Base-by-base conservation (phyloP, 2,329 filamentous ascomycete species). In the Claviceps capensis region DNA sequence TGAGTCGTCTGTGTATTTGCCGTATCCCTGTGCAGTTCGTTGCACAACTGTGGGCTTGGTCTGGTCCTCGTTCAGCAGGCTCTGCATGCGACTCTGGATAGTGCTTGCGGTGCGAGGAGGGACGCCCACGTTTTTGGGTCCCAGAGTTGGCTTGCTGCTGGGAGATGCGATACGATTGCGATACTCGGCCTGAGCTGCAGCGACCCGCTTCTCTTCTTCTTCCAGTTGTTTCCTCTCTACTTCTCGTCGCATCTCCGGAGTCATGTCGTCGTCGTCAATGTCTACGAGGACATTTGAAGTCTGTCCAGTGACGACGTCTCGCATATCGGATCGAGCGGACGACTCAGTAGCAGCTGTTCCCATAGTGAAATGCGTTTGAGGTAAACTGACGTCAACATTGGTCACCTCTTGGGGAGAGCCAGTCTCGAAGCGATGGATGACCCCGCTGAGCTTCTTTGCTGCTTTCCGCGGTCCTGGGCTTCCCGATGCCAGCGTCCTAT, bases 31-130 rank as follows among this genome's bases (percentile, higher is more conserved):
- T 1, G 90, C 90, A 0, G 88, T 95, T 48, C 74, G 69, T 58
- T 83, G 81, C 30, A 79, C 77, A 14, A 71, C 69, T 1, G 76
- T 64, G 1, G 74, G 69, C 57, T 75, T 81, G 59, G 75, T 81
- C 59, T 81, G 80, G 42, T 85, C 88, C 61, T 96, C 90, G 55
- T 83, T 83, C 16, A 98, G 72, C 48, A 97, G 73, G 48, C 81
- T 88, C 69, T 94, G 87, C 51, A 98, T 88, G 57, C 91, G 84
- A 62, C 87, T 89, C 65, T 97, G 89, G 60, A 98, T 98, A 16
- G 53, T 52, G 26, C 84, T 86, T n/a, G 82, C 79, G 17, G 89
- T 88, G 43, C 83, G 75, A 14, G 80, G 79, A 3, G 78, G 68
- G 47, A 76, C 73, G n/a, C 74, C 79, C 62, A 76, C 76, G 61